Conservation (phyloP, 108 stramenopile species). For the Bacterosira constricta region DNA sequence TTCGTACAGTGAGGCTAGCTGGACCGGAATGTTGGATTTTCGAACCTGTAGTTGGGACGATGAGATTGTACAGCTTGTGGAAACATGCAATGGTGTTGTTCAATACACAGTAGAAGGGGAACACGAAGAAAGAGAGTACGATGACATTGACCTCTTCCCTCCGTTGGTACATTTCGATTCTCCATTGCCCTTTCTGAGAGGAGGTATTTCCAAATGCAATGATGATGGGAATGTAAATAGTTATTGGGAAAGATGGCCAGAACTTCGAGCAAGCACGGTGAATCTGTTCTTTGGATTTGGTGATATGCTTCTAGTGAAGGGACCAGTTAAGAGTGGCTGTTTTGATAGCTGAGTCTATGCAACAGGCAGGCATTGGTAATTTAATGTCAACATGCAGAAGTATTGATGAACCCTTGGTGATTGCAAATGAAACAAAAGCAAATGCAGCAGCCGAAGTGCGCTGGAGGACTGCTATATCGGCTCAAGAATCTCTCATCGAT, state of each 20-base stretch:
- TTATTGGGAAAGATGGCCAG: conserved; percentile 72
- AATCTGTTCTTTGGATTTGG: conserved; percentile 73
- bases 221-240: conserved; percentile 27
- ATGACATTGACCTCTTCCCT: conserved; percentile 15
- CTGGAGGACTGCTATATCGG: background rate
- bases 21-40: conserved; percentile 85
- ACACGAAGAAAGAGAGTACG: background rate
- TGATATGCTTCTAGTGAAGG: conserved; percentile 70
- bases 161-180: conserved; percentile 46
- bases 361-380: background rate
- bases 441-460: background rate
- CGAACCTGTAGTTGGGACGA: conserved; percentile 63
- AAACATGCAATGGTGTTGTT: conserved; percentile 43
- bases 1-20: conserved; percentile 86
- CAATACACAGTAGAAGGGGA: conserved; percentile 33
- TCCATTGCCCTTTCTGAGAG: conserved; percentile 6
- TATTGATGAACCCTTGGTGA: background rate
- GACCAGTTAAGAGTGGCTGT: conserved; percentile 75
- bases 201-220: conserved; percentile 20
- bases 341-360: conserved; percentile 46
- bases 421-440: background rate
- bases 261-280: conserved; percentile 39
- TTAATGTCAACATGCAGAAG: background rate
- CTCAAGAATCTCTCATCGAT: conserved; percentile 5
- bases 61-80: conserved; percentile 42